Conservation (phyloP, 1,139 yeast species). For the Taphrina deformans region DNA sequence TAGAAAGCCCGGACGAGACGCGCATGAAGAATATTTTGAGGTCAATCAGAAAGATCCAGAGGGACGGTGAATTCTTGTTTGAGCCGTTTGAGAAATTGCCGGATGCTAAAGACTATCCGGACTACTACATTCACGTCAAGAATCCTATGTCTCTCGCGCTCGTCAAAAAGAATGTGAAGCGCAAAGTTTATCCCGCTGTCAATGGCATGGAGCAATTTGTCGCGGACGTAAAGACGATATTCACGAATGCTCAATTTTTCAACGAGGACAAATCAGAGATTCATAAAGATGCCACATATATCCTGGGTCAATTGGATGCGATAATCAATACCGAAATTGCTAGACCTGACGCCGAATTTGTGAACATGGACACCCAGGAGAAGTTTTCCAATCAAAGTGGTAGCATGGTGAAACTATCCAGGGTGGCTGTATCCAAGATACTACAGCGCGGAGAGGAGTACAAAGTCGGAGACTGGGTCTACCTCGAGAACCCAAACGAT, state of each 20-base stretch:
- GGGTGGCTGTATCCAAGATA: constrained; percentile 75
- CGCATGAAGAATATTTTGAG: constrained; percentile 32
- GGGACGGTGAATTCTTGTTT: constrained; percentile 29
- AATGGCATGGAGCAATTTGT: constrained; percentile 65
- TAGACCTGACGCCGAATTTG: constrained; percentile 59
- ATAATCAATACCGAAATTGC: constrained; percentile 69
- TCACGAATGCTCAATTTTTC: constrained; percentile 70
- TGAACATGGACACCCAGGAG: constrained; percentile 1
- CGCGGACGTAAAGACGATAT: constrained; percentile 71
- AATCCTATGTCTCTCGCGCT: constrained; percentile 81
- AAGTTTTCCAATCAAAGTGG: constrained; percentile 41
- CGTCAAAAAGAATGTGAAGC: constrained; percentile 78
- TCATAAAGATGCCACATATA: constrained; percentile 58
- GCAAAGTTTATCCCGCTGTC: constrained; percentile 63
- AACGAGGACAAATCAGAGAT: constrained; percentile 60
- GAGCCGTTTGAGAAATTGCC: constrained; percentile 77
- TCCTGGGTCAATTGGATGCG: constrained; percentile 63
- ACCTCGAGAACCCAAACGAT: constrained; percentile 82
- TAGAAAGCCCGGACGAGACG: constrained; percentile 34
- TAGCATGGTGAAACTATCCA: constrained; percentile 52
- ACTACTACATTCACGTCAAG: constrained; percentile 62
- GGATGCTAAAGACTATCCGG: constrained; percentile 63
- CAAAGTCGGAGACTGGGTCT: constrained; percentile 93
- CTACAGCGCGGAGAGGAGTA: constrained; percentile 71
- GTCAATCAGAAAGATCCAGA: constrained; percentile 8